Evolutionary conservation across 2,329 filamentous ascomycete genomes (phyloP).

Genomic region (Aureobasidium sp.): DNA sequence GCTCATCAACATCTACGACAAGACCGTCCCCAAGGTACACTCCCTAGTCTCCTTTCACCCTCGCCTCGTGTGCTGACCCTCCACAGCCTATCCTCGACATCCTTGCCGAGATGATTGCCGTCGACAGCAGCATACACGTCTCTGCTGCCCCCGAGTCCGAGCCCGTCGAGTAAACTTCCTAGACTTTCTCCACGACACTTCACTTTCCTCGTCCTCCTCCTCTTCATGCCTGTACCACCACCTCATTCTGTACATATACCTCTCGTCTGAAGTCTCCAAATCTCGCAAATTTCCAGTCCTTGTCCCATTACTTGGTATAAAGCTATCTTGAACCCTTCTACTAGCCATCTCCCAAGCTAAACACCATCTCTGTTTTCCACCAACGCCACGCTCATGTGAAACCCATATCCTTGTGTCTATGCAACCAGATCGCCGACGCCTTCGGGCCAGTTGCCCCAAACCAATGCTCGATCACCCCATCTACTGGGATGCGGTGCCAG

Average conservation of each 20-base stretch:
- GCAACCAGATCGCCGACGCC: slow-evolving; percentile 70
- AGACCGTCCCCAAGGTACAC: slow-evolving; percentile 86
- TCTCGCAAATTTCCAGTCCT: slow-evolving; percentile 7
- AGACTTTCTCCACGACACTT: neutral
- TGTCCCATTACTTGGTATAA: neutral
- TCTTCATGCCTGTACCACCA: slow-evolving; percentile 15
- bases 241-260: slow-evolving; percentile 17
- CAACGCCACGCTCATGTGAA: slow-evolving; percentile 12
- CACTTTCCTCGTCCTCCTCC: neutral
- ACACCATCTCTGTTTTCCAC: neutral
- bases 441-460: slow-evolving; percentile 84
- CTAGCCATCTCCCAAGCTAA: neutral
- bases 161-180: slow-evolving; percentile 25
- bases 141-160: slow-evolving; percentile 23
- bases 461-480: slow-evolving; percentile 69
- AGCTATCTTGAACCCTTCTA: neutral
- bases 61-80: neutral
- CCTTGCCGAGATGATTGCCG: slow-evolving; percentile 94
- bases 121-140: slow-evolving; percentile 59
- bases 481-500: slow-evolving; percentile 77
- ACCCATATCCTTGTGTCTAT: slow-evolving; percentile 22
- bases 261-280: slow-evolving; percentile 5
- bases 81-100: slow-evolving; percentile 81
- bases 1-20: slow-evolving; percentile 94
- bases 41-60: neutral